Evolutionary conservation across 2,329 filamentous ascomycete species (phyloP), one percentile per base, ranked within the genome.

Genomic region (Lachnellula subtilissima): DNA sequence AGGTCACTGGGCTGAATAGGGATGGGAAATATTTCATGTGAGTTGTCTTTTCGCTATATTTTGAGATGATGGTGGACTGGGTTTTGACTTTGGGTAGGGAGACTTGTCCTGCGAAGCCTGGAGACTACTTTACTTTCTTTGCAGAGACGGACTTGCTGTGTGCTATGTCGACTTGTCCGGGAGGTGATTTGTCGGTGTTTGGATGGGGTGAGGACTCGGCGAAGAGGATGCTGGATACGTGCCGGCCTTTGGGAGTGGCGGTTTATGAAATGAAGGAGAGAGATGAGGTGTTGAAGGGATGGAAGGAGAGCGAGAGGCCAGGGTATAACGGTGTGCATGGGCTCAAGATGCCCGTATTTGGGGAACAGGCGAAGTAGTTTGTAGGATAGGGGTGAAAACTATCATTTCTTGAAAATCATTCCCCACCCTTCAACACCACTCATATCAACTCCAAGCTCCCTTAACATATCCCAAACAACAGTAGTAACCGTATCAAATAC

Each of bases 141-240:
- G 88, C 89, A 0, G 90, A 94, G 75, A 82, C 88, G 65, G 87
- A 92, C 68, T 72, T 93, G 73, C 51, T 62, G 9, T 81, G 81
- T 70, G 82, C 83, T 22, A 69, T 85, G 64, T 79, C 75, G 28
- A 88, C 89, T 0, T 94, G 89, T 67, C 89, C 89, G 0, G 89
- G 89, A 1, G 90, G 90, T 0, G 90, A 94, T 68, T 73, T 94
- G 48, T 91, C 87, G 1, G 77, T 83, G n/a, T 93, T 89, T 88
- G 89, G 88, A 0, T 94, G 90, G 77, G 85, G 86, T 12, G 82
- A 79, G 45, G 81, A 80, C 48, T 86, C 82, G 70, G 82, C 83
- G 61, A 80, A 84, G 65, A 85, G 84, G 52, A 90, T 89, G 81
- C 70, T 80, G 63, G 82, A 82, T 56, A 87, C 84, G 59, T 91